phyloP scores from a whole-genome alignment of 2,329 filamentous ascomycete genomes.

The Alternaria atra region DNA sequence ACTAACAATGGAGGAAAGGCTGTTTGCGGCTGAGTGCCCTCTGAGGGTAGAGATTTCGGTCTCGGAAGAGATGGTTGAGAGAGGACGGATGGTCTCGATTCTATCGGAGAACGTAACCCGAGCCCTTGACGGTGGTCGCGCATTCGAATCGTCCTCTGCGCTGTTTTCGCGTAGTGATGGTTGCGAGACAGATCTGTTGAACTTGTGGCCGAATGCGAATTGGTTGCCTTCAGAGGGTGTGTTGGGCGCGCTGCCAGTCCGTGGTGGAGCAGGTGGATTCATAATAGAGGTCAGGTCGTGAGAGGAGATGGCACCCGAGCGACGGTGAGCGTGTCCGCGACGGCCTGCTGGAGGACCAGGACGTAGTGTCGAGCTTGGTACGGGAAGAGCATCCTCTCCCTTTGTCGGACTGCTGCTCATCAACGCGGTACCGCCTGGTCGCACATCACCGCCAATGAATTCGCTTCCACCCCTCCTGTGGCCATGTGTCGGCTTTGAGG shows the following conservation, averaged over 20 bases:
- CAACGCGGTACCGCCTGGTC: slow-evolving; percentile 61
- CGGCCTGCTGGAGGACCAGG: slow-evolving; percentile 63
- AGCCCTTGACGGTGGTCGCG: slow-evolving; percentile 61
- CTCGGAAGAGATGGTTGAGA: slow-evolving; percentile 85
- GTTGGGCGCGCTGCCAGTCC: slow-evolving; percentile 71
- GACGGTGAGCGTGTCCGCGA: slow-evolving; percentile 79
- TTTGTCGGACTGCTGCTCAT: slow-evolving; percentile 77
- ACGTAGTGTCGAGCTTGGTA: slow-evolving; percentile 60
- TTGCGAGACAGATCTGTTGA: slow-evolving; percentile 52
- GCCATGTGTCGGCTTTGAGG: slow-evolving; percentile 64
- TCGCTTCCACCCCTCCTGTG: slow-evolving; percentile 85
- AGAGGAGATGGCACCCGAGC: slow-evolving; percentile 82
- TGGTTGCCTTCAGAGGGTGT: slow-evolving; percentile 64
- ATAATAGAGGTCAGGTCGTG: slow-evolving; percentile 80
- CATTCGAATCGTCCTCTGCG: slow-evolving; percentile 35
- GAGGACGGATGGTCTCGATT: slow-evolving; percentile 81
- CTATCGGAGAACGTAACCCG: slow-evolving; percentile 86
- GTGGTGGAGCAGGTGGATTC: slow-evolving; percentile 63
- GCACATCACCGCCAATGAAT: slow-evolving; percentile 78
- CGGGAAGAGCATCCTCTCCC: slow-evolving; percentile 66
- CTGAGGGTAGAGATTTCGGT: slow-evolving; percentile 75
- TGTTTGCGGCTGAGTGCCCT: slow-evolving; percentile 78
- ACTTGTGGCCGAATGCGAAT: slow-evolving; percentile 45
- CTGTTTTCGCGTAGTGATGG: slow-evolving; percentile 45
- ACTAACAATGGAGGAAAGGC: slow-evolving; percentile 80